Evolutionary conservation across 371 early-diverging fungal genomes (phyloP).

Genomic region (Saksenaea vasiformis): DNA sequence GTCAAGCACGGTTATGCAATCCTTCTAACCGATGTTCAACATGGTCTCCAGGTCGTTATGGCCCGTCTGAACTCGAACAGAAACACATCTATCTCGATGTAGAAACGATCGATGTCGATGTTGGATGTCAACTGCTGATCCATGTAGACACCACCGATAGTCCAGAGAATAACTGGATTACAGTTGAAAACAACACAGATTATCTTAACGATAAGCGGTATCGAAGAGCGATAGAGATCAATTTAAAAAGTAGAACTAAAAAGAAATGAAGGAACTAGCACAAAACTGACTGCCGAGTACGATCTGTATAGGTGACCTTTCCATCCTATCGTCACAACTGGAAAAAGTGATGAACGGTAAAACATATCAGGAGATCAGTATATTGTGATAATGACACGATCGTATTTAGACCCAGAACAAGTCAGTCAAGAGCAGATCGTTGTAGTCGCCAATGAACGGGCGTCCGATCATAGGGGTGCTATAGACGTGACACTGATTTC

Average conservation of each 20-base stretch:
- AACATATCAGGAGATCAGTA: neutral
- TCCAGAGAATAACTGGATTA: conserved; percentile 21
- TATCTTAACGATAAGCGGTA: conserved; percentile 21
- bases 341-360: conserved; percentile 29
- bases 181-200: conserved; percentile 20
- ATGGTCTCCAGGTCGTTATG: conserved; percentile 20
- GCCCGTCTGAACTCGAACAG: neutral
- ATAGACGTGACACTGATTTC: conserved; percentile 54
- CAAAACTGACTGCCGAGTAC: neutral
- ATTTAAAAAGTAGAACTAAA: conserved; percentile 26
- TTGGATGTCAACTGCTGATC: conserved; percentile 36
- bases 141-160: conserved; percentile 17
- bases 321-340: conserved; percentile 32
- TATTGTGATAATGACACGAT: neutral
- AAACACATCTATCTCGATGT: conserved; percentile 39
- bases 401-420: conserved; percentile 9
- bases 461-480: neutral
- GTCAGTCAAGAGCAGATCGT: conserved; percentile 10
- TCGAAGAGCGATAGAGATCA: conserved; percentile 32
- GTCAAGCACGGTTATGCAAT: conserved; percentile 28
- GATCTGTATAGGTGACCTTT: conserved; percentile 24
- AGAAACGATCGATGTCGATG: conserved; percentile 26
- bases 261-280: neutral
- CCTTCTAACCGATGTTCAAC: conserved; percentile 27
- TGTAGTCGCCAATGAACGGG: neutral